Evolutionary conservation across 257 asterid species (phyloP).

Genomic region (Galeopsis tetrahit): DNA sequence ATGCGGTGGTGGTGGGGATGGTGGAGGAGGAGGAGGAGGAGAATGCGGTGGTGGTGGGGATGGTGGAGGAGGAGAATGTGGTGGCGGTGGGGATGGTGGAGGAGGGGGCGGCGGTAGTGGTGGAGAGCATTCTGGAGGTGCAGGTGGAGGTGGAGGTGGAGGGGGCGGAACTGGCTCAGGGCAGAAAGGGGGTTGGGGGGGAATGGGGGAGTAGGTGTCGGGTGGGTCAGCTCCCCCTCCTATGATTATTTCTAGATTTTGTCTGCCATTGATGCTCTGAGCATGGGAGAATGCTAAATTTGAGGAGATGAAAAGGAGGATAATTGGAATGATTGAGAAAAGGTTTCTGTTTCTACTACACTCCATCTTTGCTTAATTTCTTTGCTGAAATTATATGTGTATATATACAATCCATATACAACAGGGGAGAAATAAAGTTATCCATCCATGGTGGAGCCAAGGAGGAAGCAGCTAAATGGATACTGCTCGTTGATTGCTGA

Average conservation of each 20-base stretch:
- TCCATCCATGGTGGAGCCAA: not conserved
- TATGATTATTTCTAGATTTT: constrained; percentile 41
- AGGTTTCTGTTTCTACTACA: not conserved
- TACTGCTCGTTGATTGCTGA: not conserved
- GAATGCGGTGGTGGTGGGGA: not conserved
- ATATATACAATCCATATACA: not conserved
- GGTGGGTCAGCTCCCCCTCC: constrained; percentile 36
- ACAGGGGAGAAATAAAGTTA: not conserved
- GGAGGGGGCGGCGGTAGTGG: constrained; percentile 6
- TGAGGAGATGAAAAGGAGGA: constrained; percentile 33
- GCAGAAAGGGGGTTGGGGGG: constrained; percentile 28
- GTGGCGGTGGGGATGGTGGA: constrained; percentile 14
- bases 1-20: constrained; percentile 8
- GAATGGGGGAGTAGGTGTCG: not conserved
- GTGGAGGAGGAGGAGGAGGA: constrained; percentile 26
- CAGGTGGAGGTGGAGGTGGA: constrained; percentile 23
- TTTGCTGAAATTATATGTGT: not conserved
- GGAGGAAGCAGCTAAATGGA: not conserved
- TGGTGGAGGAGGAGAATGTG: constrained; percentile 17
- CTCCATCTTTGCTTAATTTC: constrained; percentile 32
- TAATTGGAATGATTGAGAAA: not conserved
- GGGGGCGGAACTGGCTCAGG: constrained; percentile 35
- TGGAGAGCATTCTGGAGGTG: not conserved
- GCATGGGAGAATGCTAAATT: constrained; percentile 27
- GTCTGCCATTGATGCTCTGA: constrained; percentile 24